Evolutionary conservation across 164 flowering plant genomes (phyloP).

Genomic region (Stephania japonica): DNA sequence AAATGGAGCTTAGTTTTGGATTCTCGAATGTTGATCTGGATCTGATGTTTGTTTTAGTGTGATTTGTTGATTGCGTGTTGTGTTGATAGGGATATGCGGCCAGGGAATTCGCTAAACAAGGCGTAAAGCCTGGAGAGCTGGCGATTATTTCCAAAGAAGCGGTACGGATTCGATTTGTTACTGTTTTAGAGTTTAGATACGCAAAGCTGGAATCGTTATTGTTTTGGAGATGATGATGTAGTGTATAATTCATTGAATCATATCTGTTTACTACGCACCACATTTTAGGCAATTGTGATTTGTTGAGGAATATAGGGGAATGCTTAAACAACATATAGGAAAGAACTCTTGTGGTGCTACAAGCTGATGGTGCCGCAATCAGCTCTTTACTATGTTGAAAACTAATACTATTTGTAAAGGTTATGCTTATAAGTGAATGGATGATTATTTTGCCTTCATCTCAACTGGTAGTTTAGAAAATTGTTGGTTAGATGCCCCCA

Average conservation of each 20-base stretch:
- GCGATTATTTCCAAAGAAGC: constrained; percentile 93
- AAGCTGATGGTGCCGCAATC: too few relatives aligned
- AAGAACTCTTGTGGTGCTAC: too few relatives aligned
- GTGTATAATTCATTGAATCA: background rate
- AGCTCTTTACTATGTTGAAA: too few relatives aligned
- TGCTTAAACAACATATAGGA: too few relatives aligned
- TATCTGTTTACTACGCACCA: too few relatives aligned
- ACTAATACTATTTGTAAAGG: too few relatives aligned
- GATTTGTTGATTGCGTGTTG: background rate
- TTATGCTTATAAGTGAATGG: too few relatives aligned
- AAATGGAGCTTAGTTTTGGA: background rate
- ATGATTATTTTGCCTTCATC: too few relatives aligned
- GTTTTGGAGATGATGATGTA: background rate
- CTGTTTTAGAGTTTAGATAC: background rate
- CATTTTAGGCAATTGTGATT: too few relatives aligned
- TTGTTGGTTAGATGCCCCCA: too few relatives aligned
- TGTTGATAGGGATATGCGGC: constrained; percentile 94
- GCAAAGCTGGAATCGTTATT: background rate
- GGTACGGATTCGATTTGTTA: constrained; percentile 34
- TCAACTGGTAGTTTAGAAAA: too few relatives aligned
- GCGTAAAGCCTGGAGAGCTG: constrained; percentile 71
- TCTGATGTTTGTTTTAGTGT: background rate
- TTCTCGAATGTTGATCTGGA: background rate
- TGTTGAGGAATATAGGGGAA: too few relatives aligned
- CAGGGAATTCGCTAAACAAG: constrained; percentile 77